Conservation (phyloP, 1,139 yeast species). For the Geotrichum siamense region DNA sequence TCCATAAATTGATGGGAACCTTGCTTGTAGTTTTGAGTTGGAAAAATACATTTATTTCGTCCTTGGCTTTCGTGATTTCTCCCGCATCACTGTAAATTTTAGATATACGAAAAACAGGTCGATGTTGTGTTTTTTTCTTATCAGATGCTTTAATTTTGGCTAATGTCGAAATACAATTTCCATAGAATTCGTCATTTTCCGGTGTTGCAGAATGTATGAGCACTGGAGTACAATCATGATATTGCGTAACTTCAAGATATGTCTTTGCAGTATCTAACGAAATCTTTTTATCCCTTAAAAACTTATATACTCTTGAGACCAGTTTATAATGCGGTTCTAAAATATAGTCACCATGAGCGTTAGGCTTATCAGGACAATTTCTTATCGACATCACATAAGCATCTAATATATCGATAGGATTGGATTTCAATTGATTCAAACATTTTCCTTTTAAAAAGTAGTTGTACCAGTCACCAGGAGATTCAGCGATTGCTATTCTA, state of each 20-base stretch:
- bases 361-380: conserved; percentile 37
- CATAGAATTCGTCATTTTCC: conserved; percentile 23
- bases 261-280: conserved; percentile 36
- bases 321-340: conserved; percentile 71
- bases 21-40: conserved; percentile 59
- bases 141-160: conserved; percentile 48
- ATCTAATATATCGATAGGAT: conserved; percentile 26
- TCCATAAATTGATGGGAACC: conserved; percentile 81
- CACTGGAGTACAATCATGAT: conserved; percentile 20
- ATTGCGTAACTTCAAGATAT: conserved; percentile 33
- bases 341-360: conserved; percentile 42
- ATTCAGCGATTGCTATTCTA: conserved; percentile 30
- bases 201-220: conserved; percentile 10
- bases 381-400: conserved; percentile 25
- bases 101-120: conserved; percentile 72
- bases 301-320: conserved; percentile 54
- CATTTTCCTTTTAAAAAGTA: conserved; percentile 56
- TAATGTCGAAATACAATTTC: conserved; percentile 35
- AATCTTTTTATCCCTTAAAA: conserved; percentile 39
- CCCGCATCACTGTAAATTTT: conserved; percentile 51
- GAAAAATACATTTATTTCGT: conserved; percentile 57
- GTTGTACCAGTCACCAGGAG: conserved; percentile 54
- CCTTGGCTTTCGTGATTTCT: conserved; percentile 49
- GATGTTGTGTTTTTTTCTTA: conserved; percentile 88
- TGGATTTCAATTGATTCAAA: conserved; percentile 40